phyloP scores from a whole-genome alignment of 169 alveolate genomes.

The Theileria sp. region DNA sequence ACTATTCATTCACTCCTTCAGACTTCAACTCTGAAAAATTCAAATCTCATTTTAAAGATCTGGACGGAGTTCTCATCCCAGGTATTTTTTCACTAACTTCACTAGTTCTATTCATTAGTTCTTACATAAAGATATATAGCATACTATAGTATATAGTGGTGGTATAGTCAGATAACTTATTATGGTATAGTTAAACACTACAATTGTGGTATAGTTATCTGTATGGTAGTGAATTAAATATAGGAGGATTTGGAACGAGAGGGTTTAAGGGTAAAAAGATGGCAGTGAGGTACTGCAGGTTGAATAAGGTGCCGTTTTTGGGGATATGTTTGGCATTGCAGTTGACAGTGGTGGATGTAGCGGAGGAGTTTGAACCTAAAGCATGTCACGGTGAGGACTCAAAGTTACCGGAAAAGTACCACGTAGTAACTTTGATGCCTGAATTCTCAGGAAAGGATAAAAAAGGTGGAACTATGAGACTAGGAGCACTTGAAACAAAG shows the following conservation, averaged over 20 bases:
- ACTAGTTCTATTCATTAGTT: not conserved
- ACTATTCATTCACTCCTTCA: not conserved
- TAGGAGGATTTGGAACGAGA: constrained; percentile 90
- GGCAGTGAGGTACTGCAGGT: constrained; percentile 87
- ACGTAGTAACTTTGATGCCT: constrained; percentile 58
- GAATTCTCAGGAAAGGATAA: constrained; percentile 65
- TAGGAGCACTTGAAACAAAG: constrained; percentile 87
- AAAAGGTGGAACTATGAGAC: constrained; percentile 92
- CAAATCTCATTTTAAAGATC: constrained; percentile 74
- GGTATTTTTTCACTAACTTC: constrained; percentile 44
- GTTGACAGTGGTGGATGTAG: constrained; percentile 84
- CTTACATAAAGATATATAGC: too few species aligned
- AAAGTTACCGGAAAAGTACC: constrained; percentile 46
- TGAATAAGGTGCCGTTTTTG: constrained; percentile 81
- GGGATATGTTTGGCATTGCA: constrained; percentile 96
- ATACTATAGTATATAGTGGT: too few species aligned
- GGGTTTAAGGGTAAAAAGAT: constrained; percentile 89
- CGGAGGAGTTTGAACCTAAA: constrained; percentile 77
- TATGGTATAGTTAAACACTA: not conserved
- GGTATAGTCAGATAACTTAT: too few species aligned
- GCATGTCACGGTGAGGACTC: constrained; percentile 79
- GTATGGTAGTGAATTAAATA: constrained; percentile 42
- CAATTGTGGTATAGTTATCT: not conserved
- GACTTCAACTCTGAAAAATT: constrained; percentile 36
- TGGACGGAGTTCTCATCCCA: constrained; percentile 90